Evolutionary conservation across 192 early-diverging fungal genomes (phyloP).

Genomic region (Dissophora ornata): DNA sequence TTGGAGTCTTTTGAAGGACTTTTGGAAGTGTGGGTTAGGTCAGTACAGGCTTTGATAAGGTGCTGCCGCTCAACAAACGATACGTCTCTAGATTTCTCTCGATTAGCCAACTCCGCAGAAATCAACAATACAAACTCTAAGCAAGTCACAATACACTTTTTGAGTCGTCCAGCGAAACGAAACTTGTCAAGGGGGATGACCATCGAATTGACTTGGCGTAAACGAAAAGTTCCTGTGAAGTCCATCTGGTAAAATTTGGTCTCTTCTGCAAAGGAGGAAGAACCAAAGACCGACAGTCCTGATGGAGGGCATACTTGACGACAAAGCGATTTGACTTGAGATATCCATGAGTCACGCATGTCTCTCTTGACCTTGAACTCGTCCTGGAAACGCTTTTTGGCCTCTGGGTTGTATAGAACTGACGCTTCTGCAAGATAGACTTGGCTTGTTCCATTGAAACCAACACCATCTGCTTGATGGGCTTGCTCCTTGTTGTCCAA

Average conservation of each 20-base stretch:
- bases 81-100: no score
- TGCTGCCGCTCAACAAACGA: no score
- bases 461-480: constrained; percentile 10
- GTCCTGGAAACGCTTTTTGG: background rate
- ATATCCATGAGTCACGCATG: background rate
- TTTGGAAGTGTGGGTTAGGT: no score
- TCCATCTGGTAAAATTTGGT: background rate
- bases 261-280: background rate
- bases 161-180: no score
- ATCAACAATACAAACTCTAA: no score
- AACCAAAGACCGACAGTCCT: background rate
- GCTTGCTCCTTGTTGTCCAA: constrained; percentile 7
- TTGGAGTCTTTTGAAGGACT: no score
- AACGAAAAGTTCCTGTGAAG: background rate
- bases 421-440: constrained; percentile 16
- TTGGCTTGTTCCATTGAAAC: background rate
- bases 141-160: no score
- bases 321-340: background rate
- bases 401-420: background rate
- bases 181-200: background rate
- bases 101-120: no score
- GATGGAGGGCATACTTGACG: background rate
- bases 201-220: background rate
- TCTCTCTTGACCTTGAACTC: background rate
- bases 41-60: no score